phyloP scores from a whole-genome alignment of 1,284 basidiomycete species.

The Ceratobasidium sp. region DNA sequence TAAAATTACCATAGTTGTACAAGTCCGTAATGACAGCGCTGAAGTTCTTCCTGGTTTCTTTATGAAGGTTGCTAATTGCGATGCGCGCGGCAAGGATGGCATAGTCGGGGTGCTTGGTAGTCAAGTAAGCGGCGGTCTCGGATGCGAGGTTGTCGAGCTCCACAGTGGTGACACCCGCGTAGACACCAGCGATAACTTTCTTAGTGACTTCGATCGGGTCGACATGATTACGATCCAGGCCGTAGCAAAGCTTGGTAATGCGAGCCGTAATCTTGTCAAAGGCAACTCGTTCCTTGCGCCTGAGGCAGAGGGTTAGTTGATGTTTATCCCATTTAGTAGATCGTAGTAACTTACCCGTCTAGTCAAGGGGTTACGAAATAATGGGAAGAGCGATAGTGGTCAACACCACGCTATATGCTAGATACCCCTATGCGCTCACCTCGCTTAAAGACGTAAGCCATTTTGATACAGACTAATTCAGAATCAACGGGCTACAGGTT shows the following conservation, averaged over 20 bases:
- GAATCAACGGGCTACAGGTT: constrained; percentile 11
- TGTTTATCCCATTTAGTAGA: background rate
- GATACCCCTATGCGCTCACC: constrained; percentile 54
- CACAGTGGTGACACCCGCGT: constrained; percentile 94
- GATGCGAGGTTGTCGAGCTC: constrained; percentile 98
- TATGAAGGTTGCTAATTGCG: constrained; percentile 98
- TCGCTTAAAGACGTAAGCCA: constrained; percentile 77
- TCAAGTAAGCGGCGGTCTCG: constrained; percentile 96
- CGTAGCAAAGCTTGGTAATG: constrained; percentile 96
- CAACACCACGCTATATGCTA: constrained; percentile 12
- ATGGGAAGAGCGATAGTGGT: constrained; percentile 40
- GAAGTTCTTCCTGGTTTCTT: constrained; percentile 98
- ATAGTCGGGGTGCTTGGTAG: constrained; percentile 96
- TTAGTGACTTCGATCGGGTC: constrained; percentile 83
- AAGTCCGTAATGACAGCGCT: constrained; percentile 90
- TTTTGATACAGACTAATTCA: constrained; percentile 46
- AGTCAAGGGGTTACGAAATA: constrained; percentile 39
- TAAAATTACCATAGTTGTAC: constrained; percentile 77
- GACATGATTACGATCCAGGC: constrained; percentile 90
- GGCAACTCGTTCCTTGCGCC: constrained; percentile 83
- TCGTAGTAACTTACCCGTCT: constrained; percentile 30
- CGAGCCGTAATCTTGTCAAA: constrained; percentile 93
- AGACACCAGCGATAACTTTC: constrained; percentile 95
- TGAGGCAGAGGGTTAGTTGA: constrained; percentile 48
- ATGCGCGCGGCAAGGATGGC: constrained; percentile 98